phyloP scores from a whole-genome alignment of 2,329 filamentous ascomycete genomes.

The Phyllosticta citrichinensis region DNA sequence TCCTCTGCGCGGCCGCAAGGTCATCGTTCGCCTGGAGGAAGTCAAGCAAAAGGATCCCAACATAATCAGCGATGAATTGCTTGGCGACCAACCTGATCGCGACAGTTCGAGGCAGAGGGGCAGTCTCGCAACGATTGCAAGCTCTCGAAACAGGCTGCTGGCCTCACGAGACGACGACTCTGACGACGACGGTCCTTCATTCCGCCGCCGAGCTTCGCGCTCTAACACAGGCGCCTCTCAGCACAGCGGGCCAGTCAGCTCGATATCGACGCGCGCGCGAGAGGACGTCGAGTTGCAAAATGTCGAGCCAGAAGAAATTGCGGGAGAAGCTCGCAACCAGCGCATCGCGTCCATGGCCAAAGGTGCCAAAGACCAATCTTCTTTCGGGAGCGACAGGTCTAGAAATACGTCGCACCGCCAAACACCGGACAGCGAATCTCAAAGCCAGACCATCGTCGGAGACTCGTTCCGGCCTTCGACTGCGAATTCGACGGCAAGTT shows the following conservation, averaged over 20 bases:
- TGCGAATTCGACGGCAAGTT: neutral
- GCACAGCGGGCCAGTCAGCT: neutral
- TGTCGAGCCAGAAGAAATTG: constrained; percentile 29
- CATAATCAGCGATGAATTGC: constrained; percentile 68
- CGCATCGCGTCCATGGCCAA: neutral
- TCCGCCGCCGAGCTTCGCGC: neutral
- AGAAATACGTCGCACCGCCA: constrained; percentile 4
- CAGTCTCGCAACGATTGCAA: constrained; percentile 12
- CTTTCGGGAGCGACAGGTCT: constrained; percentile 14
- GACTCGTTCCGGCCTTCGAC: constrained; percentile 16
- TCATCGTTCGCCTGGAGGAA: constrained; percentile 64
- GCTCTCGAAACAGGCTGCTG: constrained; percentile 1
- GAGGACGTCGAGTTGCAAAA: constrained; percentile 14
- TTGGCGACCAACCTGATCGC: constrained; percentile 32
- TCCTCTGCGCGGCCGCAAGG: constrained; percentile 38
- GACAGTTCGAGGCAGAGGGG: neutral
- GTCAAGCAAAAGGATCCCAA: constrained; percentile 51
- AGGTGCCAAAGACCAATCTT: neutral
- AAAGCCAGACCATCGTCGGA: constrained; percentile 12
- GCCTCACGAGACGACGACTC: constrained; percentile 21
- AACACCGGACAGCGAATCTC: neutral
- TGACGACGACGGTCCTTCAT: constrained; percentile 19
- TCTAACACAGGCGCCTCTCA: neutral
- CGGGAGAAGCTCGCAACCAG: constrained; percentile 16
- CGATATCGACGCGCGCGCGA: neutral